Evolutionary conservation across 108 stramenopile genomes (phyloP).

Genomic region (Stephanodiscus minutulus): DNA sequence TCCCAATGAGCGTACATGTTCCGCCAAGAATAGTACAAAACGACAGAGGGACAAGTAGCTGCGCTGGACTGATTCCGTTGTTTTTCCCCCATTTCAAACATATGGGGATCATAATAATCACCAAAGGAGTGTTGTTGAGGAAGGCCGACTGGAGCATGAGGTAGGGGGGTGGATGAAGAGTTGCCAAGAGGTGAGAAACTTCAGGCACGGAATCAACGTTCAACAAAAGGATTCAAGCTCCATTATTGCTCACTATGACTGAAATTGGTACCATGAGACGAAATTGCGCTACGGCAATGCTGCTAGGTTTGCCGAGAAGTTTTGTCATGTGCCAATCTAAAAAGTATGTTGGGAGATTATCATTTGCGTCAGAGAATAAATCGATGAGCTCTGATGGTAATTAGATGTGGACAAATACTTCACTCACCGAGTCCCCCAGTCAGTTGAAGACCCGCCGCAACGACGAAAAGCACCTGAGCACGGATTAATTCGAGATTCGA

Average conservation of each 20-base stretch:
- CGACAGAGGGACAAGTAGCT: constrained; percentile 81
- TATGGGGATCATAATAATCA: constrained; percentile 91
- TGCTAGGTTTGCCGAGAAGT: constrained; percentile 68
- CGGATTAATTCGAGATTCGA: neutral
- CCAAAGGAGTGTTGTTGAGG: constrained; percentile 89
- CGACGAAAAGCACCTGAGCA: constrained; percentile 66
- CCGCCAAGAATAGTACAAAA: constrained; percentile 89
- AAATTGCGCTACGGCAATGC: constrained; percentile 67
- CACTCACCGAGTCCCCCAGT: constrained; percentile 70
- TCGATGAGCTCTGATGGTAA: neutral
- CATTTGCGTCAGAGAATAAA: neutral
- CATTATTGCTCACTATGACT: too few relatives aligned
- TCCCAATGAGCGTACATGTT: constrained; percentile 90
- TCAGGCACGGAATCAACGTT: too few relatives aligned
- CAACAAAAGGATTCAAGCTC: too few relatives aligned
- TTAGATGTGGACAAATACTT: neutral
- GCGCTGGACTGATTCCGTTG: constrained; percentile 58
- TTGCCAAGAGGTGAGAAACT: too few relatives aligned
- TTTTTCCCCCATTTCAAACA: constrained; percentile 78
- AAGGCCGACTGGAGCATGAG: constrained; percentile 66
- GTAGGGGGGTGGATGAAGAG: too few relatives aligned
- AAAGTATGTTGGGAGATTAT: neutral
- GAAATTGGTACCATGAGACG: constrained; percentile 71
- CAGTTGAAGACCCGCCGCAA: constrained; percentile 77
- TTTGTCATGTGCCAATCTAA: constrained; percentile 87